Conservation (phyloP, 495 filamentous ascomycete species). For the Penicillium egyptiacum region DNA sequence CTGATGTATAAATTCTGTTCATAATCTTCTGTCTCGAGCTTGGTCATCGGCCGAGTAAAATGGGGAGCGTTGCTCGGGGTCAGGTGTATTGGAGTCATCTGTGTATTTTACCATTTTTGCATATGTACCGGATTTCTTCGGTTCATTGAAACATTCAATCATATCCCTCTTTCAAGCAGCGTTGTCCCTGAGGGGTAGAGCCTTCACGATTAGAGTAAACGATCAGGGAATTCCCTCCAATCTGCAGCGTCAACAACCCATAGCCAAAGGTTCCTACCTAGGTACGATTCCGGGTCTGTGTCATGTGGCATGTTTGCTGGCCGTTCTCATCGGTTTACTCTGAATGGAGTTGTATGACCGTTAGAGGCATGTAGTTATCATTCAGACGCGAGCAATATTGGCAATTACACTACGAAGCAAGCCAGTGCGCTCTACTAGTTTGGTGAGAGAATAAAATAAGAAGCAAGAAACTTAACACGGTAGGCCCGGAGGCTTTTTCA, state of each 20-base stretch:
- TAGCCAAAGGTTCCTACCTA: neutral
- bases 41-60: conserved; percentile 11
- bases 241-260: neutral
- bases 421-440: neutral
- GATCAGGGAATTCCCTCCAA: neutral
- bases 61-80: conserved; percentile 17
- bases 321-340: neutral
- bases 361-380: neutral
- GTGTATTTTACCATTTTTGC: conserved; percentile 18
- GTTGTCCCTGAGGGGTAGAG: neutral
- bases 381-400: neutral
- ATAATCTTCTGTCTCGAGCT: conserved; percentile 14
- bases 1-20: conserved; percentile 28
- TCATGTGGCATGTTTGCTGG: neutral
- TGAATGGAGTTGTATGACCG: neutral
- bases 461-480: neutral
- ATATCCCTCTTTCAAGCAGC: conserved; percentile 8
- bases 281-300: neutral
- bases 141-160: conserved; percentile 9
- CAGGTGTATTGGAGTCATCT: conserved; percentile 16
- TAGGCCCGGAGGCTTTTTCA: neutral
- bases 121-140: conserved; percentile 11
- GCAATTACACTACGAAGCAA: neutral
- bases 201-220: neutral
- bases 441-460: neutral